Conservation (phyloP, 2,329 filamentous ascomycete genomes). For the Colletotrichum tofieldiae region DNA sequence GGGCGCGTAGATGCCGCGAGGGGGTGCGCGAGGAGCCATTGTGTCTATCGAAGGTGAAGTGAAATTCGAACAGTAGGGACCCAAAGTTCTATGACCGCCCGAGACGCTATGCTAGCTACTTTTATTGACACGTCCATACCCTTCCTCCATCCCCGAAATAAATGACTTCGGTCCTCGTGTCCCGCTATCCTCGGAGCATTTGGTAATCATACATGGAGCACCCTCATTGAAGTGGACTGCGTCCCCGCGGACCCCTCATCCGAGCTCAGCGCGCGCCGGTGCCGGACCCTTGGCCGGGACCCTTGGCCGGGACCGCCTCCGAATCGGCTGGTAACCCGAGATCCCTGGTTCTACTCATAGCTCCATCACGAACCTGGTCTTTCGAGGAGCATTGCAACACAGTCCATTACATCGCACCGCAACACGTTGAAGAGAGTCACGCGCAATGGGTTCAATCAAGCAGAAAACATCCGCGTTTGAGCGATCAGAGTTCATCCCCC, state of each 20-base stretch:
- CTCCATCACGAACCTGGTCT: neutral
- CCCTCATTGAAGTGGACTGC: conserved; percentile 17
- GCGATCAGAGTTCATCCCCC: conserved; percentile 47
- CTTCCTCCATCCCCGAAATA: neutral
- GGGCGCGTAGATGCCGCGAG: conserved; percentile 60
- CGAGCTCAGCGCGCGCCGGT: conserved; percentile 30
- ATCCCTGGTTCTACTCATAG: conserved; percentile 1
- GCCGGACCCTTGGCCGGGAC: conserved; percentile 27
- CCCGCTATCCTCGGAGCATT: conserved; percentile 28
- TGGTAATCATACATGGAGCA: conserved; percentile 14
- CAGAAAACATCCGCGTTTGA: conserved; percentile 44
- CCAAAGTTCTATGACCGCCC: neutral
- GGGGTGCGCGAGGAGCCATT: conserved; percentile 27
- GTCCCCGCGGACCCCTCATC: conserved; percentile 33
- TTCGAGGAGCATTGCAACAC: neutral
- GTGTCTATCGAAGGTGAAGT: conserved; percentile 2
- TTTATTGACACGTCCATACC: conserved; percentile 13
- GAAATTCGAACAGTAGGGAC: neutral
- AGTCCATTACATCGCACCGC: neutral
- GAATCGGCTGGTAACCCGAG: conserved; percentile 35
- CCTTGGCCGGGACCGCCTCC: conserved; percentile 29
- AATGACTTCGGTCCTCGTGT: neutral
- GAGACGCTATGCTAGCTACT: conserved; percentile 1
- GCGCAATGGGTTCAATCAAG: conserved; percentile 32
- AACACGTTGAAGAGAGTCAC: neutral